Evolutionary conservation across 2,329 filamentous ascomycete species (phyloP).

Genomic region (Fusarium coffeatum): DNA sequence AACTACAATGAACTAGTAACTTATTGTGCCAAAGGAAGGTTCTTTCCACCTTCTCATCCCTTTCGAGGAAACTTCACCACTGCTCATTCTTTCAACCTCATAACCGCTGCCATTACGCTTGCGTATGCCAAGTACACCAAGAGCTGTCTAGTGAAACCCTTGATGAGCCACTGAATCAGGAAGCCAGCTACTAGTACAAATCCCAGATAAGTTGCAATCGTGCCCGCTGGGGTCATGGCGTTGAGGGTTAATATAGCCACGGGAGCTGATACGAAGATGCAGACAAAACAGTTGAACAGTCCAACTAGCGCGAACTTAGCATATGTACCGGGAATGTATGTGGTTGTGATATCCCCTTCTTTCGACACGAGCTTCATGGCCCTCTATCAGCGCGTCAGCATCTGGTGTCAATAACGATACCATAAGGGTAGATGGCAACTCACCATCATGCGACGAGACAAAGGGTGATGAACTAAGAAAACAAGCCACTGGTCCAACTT

Average conservation of each 20-base stretch:
- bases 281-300: constrained; percentile 11
- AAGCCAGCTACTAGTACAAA: constrained; percentile 22
- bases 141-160: constrained; percentile 18
- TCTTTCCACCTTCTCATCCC: background rate
- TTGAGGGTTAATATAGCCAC: constrained; percentile 20
- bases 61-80: background rate
- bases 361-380: background rate
- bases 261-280: constrained; percentile 11
- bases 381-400: constrained; percentile 5
- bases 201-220: constrained; percentile 12
- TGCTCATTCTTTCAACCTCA: constrained; percentile 6
- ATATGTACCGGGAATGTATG: background rate
- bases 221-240: background rate
- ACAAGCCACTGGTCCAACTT: constrained; percentile 1
- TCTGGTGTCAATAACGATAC: background rate
- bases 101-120: constrained; percentile 19
- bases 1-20: background rate
- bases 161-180: constrained; percentile 10
- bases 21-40: background rate
- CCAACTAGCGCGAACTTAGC: constrained; percentile 5
- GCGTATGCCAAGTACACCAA: constrained; percentile 26
- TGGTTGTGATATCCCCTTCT: background rate
- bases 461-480: background rate
- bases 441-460: constrained; percentile 10
- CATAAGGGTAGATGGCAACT: background rate